Base-by-base conservation (phyloP, 495 filamentous ascomycete genomes). In the Cercophora scortea region DNA sequence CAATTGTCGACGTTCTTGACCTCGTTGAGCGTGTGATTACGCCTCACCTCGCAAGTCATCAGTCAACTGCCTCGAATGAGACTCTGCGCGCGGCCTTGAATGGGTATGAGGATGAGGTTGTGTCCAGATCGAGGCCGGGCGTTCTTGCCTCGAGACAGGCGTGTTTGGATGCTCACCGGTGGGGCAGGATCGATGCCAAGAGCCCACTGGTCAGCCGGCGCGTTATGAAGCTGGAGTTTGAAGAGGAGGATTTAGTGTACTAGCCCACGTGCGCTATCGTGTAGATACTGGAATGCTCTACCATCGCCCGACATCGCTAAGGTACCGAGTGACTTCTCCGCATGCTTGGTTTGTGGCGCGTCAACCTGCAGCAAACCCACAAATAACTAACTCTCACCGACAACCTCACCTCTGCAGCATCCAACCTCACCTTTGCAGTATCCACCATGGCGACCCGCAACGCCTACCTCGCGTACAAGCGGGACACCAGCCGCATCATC, bases 161-260 rank as follows among this genome's bases (percentile, higher is more conserved):
- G 1, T 85, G 82, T 58, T 44, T 84, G 1, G 83, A 86, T 61
- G 82, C 83, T 0, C 83, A 86, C 63, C 69, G 78, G 34, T 84
- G 76, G 58, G 55, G 64, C 46, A 67, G 51, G 4, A 60, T 73
- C 45, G 60, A 40, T 45, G 45, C 54, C 1, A 18, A 47, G 12
- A 71, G 67, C 51, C 67, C 71, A 10, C 49, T 73, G 6, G 52
- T 73, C 41, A 66, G 52, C 19, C 59, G 59, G 47, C 58, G 70
- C 33, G 52, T 48, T n/a, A 63, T 67, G 52, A 45, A 50, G 25
- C 11, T 68, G 13, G 54, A 54, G 19, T 67, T 62, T 45, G 64
- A 67, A 35, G 64, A 66, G 32, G 54, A 52, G 2, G 25, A 25
- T 25, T 25, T 25, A 5, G 25, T 25, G 25, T 25, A 25, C 25